Evolutionary conservation across 345 rosid genomes (phyloP).

Genomic region (Eucalyptus polybractea): DNA sequence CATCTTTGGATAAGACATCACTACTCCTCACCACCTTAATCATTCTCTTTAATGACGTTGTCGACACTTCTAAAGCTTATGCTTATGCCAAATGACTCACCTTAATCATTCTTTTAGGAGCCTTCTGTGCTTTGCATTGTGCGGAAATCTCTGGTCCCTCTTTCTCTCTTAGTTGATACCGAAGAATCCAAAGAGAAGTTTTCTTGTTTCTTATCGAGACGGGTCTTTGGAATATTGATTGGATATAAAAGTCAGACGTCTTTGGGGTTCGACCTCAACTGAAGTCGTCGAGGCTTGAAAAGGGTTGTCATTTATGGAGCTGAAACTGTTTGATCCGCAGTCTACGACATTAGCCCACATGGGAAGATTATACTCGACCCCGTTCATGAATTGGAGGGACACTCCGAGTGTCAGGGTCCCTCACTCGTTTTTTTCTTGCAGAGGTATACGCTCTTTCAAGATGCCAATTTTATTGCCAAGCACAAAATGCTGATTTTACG

Average conservation of each 20-base stretch:
- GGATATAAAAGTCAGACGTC: background rate
- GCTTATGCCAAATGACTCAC: background rate
- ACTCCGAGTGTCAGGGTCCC: background rate
- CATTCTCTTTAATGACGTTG: background rate
- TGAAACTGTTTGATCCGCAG: background rate
- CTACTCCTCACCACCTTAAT: background rate
- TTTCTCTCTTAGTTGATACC: background rate
- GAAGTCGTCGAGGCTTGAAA: background rate
- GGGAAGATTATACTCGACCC: background rate
- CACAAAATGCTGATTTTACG: background rate
- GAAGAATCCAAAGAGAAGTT: background rate
- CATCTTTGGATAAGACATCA: background rate
- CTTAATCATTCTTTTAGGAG: background rate
- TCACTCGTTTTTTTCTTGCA: background rate
- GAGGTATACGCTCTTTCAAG: background rate
- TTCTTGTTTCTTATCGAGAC: background rate
- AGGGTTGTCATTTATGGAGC: background rate
- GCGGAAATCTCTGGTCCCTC: background rate
- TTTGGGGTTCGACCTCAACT: background rate
- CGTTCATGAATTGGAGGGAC: background rate
- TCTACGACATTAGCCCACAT: background rate
- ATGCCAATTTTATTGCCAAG: background rate
- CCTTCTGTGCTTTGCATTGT: background rate
- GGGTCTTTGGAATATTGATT: background rate
- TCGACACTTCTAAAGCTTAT: background rate